phyloP scores from a whole-genome alignment of 1,284 basidiomycete genomes.

The Irpex rosettiformis region DNA sequence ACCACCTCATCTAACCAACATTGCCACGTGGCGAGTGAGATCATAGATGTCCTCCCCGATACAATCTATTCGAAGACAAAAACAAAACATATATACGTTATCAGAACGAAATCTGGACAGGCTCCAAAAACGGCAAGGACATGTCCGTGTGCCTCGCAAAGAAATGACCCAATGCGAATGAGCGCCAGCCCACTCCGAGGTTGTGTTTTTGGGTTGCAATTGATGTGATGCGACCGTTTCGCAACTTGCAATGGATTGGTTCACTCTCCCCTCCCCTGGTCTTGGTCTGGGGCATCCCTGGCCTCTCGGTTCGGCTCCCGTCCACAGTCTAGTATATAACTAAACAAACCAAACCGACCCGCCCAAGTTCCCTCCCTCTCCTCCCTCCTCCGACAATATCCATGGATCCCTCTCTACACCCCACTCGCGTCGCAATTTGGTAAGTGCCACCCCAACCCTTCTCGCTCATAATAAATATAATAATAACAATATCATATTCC shows the following conservation, averaged over 20 bases:
- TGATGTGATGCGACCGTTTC: conserved; percentile 5
- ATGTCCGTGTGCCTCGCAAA: conserved; percentile 30
- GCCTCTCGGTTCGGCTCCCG: not conserved
- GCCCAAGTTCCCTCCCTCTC: not conserved
- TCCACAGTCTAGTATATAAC: not conserved
- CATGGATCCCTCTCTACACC: not conserved
- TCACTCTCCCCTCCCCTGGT: not conserved
- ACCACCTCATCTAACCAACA: too few species aligned
- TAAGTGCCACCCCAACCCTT: conserved; percentile 11
- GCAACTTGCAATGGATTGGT: not conserved
- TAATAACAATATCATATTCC: not conserved
- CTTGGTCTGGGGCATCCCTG: not conserved
- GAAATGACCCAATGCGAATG: not conserved
- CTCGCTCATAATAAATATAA: not conserved
- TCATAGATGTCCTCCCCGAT: too few species aligned
- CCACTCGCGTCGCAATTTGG: conserved; percentile 27
- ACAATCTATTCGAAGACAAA: too few species aligned
- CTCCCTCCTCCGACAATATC: not conserved
- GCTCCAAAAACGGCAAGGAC: not conserved
- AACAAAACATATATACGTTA: too few species aligned
- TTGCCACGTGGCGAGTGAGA: too few species aligned
- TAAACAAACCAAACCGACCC: too few species aligned
- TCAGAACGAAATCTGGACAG: too few species aligned
- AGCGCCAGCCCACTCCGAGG: not conserved
- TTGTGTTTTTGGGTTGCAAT: conserved; percentile 10